Percentiles rank a stretch among this genome's conserved stretches.
phyloP scores from a whole-genome alignment of 768 basidiomycete species.

The Mycena galopus region DNA sequence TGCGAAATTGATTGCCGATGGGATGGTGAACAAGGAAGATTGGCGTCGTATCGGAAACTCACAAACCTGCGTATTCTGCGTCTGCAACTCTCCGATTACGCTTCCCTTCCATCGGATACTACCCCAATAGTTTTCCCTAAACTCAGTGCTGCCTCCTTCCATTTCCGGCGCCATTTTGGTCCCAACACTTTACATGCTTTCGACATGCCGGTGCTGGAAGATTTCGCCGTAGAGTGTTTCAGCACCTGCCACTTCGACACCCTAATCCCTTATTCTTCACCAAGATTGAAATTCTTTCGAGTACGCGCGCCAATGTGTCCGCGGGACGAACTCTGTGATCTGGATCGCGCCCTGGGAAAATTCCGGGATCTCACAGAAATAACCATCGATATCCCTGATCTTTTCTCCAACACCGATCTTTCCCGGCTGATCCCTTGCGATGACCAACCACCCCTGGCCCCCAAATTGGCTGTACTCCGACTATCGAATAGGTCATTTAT shows the following conservation, averaged over 20 bases:
- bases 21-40: not conserved
- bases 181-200: not conserved
- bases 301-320: not conserved
- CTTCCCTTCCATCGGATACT: not conserved
- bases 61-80: conserved; percentile 7
- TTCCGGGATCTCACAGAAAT: conserved; percentile 17
- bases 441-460: not conserved
- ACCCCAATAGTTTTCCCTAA: not conserved
- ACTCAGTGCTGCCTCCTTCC: conserved; percentile 6
- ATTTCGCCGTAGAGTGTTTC: not conserved
- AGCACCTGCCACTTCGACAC: not conserved
- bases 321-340: not conserved
- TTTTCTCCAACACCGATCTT: not conserved
- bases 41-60: not conserved
- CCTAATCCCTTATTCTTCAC: not conserved
- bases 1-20: conserved; percentile 1
- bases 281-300: conserved; percentile 10
- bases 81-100: not conserved
- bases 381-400: conserved; percentile 1
- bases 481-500: conserved; percentile 10
- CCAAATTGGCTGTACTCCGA: conserved; percentile 36
- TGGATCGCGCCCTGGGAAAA: not conserved
- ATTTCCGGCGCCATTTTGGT: not conserved
- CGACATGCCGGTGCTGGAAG: conserved; percentile 24
- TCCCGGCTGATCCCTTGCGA: not conserved